Conservation (phyloP, 495 filamentous ascomycete species). For the Collariella sp. region DNA sequence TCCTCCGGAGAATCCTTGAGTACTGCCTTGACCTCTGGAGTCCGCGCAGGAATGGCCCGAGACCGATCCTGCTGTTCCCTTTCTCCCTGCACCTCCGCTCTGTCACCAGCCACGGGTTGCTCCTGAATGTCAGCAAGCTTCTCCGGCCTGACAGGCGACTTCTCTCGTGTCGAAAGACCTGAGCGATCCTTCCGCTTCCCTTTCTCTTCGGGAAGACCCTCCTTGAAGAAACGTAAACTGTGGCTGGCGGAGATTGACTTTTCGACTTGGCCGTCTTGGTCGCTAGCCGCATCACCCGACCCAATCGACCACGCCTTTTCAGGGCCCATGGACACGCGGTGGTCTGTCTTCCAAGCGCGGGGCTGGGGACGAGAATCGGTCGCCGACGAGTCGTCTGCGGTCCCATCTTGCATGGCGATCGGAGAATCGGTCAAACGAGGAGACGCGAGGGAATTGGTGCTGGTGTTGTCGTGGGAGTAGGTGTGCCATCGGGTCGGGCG, state of each 20-base stretch:
- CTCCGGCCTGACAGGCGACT: conserved; percentile 12
- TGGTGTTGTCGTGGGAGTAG: conserved; percentile 9
- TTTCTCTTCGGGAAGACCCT: conserved; percentile 60
- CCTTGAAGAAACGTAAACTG: conserved; percentile 84
- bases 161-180: conserved; percentile 25
- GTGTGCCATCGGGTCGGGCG: conserved; percentile 5
- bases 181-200: conserved; percentile 34
- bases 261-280: conserved; percentile 54
- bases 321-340: conserved; percentile 33
- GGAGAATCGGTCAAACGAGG: conserved; percentile 13
- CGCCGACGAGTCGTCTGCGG: conserved; percentile 16
- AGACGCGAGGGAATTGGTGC: conserved; percentile 8
- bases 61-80: conserved; percentile 10
- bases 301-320: conserved; percentile 53
- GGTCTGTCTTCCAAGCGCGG: conserved; percentile 38
- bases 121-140: conserved; percentile 8
- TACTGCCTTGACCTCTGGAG: conserved; percentile 12
- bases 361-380: conserved; percentile 32
- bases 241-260: conserved; percentile 85
- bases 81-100: background rate
- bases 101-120: background rate
- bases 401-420: conserved; percentile 10
- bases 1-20: conserved; percentile 18
- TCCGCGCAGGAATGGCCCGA: conserved; percentile 10
- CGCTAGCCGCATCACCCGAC: conserved; percentile 29